phyloP scores from a whole-genome alignment of 805 yeast species.

The Wickerhamiella kurtzmanii region DNA sequence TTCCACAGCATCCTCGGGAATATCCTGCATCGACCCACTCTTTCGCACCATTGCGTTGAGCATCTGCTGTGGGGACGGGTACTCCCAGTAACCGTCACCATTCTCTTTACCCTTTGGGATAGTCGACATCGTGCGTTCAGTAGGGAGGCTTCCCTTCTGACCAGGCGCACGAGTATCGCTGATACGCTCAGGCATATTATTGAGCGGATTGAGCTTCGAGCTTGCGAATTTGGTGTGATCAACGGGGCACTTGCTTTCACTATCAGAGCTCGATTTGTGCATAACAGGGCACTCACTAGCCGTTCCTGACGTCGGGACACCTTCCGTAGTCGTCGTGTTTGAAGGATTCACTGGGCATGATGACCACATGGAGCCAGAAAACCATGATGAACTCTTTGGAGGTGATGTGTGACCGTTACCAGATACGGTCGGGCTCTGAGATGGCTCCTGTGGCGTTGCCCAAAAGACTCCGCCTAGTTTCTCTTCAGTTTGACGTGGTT shows the following conservation, averaged over 20 bases:
- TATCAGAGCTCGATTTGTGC: constrained; percentile 27
- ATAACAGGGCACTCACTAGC: constrained; percentile 30
- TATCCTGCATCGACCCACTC: constrained; percentile 50
- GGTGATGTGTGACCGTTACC: no score
- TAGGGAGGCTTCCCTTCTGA: constrained; percentile 65
- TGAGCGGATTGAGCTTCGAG: constrained; percentile 51
- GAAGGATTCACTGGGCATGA: background rate
- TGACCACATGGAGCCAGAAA: background rate
- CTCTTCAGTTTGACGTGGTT: background rate
- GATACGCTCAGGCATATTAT: constrained; percentile 65
- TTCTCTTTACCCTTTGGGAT: constrained; percentile 69
- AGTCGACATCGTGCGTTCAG: constrained; percentile 67
- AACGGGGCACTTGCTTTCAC: constrained; percentile 22
- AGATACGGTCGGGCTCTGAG: background rate
- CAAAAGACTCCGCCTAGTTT: constrained; percentile 9
- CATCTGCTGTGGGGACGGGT: constrained; percentile 99
- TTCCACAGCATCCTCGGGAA: constrained; percentile 92
- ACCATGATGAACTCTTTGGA: background rate
- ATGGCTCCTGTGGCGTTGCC: constrained; percentile 10
- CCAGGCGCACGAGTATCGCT: constrained; percentile 65
- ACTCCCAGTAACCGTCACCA: constrained; percentile 82
- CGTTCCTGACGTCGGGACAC: background rate
- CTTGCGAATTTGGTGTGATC: constrained; percentile 20
- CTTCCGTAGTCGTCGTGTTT: background rate
- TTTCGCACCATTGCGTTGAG: constrained; percentile 92